Base-by-base conservation (phyloP, 116 monocot species). In the Papilionanthe hybrid region DNA sequence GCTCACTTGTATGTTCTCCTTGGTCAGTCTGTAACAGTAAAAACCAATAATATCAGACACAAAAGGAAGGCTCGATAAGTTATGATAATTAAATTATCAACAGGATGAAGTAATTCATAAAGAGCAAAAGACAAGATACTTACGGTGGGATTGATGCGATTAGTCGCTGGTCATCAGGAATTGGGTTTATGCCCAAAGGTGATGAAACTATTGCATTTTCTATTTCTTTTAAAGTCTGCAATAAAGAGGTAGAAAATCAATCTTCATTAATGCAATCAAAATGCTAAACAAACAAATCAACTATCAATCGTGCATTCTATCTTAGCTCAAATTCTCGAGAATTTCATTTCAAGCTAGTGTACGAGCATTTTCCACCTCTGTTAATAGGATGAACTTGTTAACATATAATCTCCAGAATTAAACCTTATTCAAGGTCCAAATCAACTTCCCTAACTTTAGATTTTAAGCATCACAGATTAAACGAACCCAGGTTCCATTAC, bases 151-250 rank as follows among this genome's bases (percentile, higher is more conserved):
- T 93, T 77, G 89, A 69, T 58, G 87, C 95, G 82, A 99, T 88
- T 57, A 99, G 71, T 63, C 95, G 75, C 45, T 93, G 91, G 20
- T 91, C 93, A 77, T 90, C 98, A 48, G 81, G 81, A 44, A 80
- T 91, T 25, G 98, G 98, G 85, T 99, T 99, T 83, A 99, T 71
- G 74, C 95, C 91, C 49, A 99, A 85, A 6, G 98, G 93, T 60
- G 95, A 94, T 50, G 95, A 88, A 72, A 99, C 72, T 32, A 99
- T 90, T 56, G 98, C 92, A 78, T 86, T 88, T 83, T 99, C 95
- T 42, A 99, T 44, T 63, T 87, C 67, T 82, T 99, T 95, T 81
- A 94, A 72, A 55, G 84, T 75, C 98, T 95, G 83, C 22, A 63
- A 29, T 65, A 12, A 49, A 50, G 17, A 49, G 29, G 9, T 17